phyloP scores from a whole-genome alignment of 495 filamentous ascomycete species.

The Alectoria sarmentosa region DNA sequence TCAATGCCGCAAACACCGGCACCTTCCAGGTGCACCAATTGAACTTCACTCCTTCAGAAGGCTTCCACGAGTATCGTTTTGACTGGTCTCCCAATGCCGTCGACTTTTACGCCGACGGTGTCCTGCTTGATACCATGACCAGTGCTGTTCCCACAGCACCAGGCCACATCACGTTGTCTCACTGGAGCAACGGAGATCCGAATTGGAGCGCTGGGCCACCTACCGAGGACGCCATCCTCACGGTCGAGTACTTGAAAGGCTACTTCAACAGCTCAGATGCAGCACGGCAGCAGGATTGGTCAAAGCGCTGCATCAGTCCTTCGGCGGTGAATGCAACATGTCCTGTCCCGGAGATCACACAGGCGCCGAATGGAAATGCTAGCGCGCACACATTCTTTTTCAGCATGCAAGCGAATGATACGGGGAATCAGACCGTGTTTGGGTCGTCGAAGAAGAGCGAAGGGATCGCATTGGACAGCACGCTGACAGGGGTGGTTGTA shows the following conservation, averaged over 20 bases:
- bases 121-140: constrained; percentile 46
- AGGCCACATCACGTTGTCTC: constrained; percentile 60
- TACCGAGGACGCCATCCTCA: constrained; percentile 47
- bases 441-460: constrained; percentile 18
- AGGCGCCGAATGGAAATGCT: constrained; percentile 36
- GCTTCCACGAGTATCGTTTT: constrained; percentile 69
- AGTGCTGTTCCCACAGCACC: constrained; percentile 46
- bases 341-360: constrained; percentile 47
- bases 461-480: constrained; percentile 7
- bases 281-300: constrained; percentile 39
- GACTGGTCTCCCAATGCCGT: constrained; percentile 58
- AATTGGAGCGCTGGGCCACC: constrained; percentile 66
- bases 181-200: constrained; percentile 71
- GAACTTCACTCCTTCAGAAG: constrained; percentile 52
- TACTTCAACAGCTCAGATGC: constrained; percentile 65
- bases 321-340: constrained; percentile 42
- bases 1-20: constrained; percentile 47
- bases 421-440: constrained; percentile 52
- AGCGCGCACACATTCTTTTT: constrained; percentile 52
- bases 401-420: constrained; percentile 43
- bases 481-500: neutral
- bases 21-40: constrained; percentile 49
- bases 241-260: constrained; percentile 59
- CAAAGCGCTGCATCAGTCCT: constrained; percentile 41
- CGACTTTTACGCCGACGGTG: constrained; percentile 57